Evolutionary conservation across 352 stramenopile species (phyloP).

Genomic region (Phytophthora idaei): DNA sequence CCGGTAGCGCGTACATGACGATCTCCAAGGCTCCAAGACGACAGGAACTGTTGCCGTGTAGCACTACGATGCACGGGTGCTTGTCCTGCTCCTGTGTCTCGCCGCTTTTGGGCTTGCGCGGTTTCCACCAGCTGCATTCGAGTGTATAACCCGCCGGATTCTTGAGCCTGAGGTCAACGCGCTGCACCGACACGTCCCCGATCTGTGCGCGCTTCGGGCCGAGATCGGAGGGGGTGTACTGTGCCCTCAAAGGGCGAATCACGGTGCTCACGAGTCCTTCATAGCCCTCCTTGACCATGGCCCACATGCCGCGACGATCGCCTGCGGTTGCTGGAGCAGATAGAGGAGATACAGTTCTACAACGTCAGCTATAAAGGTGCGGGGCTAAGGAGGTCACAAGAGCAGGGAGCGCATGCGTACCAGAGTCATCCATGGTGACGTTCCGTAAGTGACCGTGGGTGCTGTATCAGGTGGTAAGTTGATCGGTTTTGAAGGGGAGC

Average conservation of each 20-base stretch:
- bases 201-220: conserved; percentile 65
- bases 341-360: conserved; percentile 13
- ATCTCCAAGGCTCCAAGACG: conserved; percentile 76
- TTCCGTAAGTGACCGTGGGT: conserved; percentile 16
- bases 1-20: conserved; percentile 74
- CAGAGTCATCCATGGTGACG: conserved; percentile 49
- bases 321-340: conserved; percentile 33
- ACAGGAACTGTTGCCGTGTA: conserved; percentile 87
- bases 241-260: conserved; percentile 71
- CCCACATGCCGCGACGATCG: conserved; percentile 78
- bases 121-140: conserved; percentile 90
- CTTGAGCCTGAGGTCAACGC: conserved; percentile 76
- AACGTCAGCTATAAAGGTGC: conserved; percentile 8
- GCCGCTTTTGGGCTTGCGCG: conserved; percentile 27
- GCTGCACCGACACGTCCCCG: conserved; percentile 61
- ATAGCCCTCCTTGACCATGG: conserved; percentile 85
- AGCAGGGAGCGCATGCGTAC: conserved; percentile 18
- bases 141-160: conserved; percentile 75
- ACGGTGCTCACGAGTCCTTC: conserved; percentile 83
- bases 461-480: conserved; percentile 26
- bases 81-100: conserved; percentile 35
- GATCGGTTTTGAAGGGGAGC: neutral
- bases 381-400: neutral
- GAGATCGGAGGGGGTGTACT: conserved; percentile 69
- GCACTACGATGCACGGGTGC: conserved; percentile 76